Evolutionary conservation across 371 early-diverging fungal genomes (phyloP), one percentile per base, ranked within the genome.

Genomic region (Entomophthora muscae): DNA sequence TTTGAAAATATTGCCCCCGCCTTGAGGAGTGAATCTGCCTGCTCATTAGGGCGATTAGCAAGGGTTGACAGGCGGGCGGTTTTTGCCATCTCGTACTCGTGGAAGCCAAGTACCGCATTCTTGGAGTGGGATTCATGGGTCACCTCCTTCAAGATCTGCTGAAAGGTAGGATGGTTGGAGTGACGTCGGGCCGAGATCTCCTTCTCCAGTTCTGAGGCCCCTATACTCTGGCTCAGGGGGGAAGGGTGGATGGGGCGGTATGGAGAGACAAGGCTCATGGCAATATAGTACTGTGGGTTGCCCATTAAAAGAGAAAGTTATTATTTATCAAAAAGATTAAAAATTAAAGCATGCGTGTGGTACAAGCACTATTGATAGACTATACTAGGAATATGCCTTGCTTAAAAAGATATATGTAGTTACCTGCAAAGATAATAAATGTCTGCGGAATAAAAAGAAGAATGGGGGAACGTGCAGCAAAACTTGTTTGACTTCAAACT

Each of bases 111-210:
- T 26, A 26, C 21, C 3, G 55, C 22, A 55, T 55, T n/a, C n/a
- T n/a, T n/a, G n/a, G n/a, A n/a, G 21, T 3, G 22, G 24, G 22
- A 12, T 10, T 21, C 55, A 26, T 55, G 24, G 12, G 22, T 21
- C 10, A 55, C 55, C 55, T 55, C 55, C 7, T n/a, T 12, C 28
- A 55, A 27, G 55, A 55, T 55, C 26, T 55, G 55, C 21, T 55
- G 55, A 27, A 55, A 55, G 55, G 55, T 55, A 5, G 55, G 55
- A 21, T 55, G 55, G 55, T 10, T 26, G 55, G 55, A 55, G 28
- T n/a, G 22, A 26, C 26, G 55, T 17, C 42, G 17, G 10, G 42
- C 42, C 10, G 17, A 42, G 42, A 5, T 17, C 17, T 42, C 42
- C n/a, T n/a, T n/a, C n/a, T n/a, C n/a, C 42, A 42, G 42, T 17